Evolutionary conservation across 1,284 basidiomycete genomes (phyloP).

Genomic region (Rhodotorula sp.): DNA sequence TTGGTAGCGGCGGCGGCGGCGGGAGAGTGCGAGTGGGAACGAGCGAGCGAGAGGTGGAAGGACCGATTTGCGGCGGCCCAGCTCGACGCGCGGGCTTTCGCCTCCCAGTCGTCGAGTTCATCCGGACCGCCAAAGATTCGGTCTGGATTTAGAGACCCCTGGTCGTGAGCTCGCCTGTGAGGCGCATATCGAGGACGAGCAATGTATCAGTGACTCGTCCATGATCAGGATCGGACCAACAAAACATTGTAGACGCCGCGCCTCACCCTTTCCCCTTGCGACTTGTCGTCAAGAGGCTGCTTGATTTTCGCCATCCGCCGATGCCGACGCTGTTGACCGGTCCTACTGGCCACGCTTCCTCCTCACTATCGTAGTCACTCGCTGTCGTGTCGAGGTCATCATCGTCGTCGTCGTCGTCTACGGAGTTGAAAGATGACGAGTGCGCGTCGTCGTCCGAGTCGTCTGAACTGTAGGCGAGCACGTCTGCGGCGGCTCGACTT

Average conservation of each 20-base stretch:
- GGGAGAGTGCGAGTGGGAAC: slow-evolving; percentile 20
- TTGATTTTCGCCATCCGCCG: slow-evolving; percentile 19
- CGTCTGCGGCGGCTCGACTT: not conserved
- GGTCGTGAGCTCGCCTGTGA: slow-evolving; percentile 1
- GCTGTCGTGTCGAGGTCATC: slow-evolving; percentile 5
- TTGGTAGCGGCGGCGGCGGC: not conserved
- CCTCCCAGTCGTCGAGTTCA: slow-evolving; percentile 31
- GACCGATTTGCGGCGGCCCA: slow-evolving; percentile 40
- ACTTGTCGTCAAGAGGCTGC: not conserved
- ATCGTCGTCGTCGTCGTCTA: not conserved
- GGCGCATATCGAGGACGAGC: too few species aligned
- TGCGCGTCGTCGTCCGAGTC: slow-evolving; percentile 5
- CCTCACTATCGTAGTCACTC: slow-evolving; percentile 30
- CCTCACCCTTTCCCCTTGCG: slow-evolving; percentile 30
- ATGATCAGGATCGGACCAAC: not conserved
- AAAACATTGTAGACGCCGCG: too few species aligned
- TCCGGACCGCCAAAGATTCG: slow-evolving; percentile 16
- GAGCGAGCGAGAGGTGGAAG: slow-evolving; percentile 35
- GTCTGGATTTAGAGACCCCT: not conserved
- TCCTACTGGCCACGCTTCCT: slow-evolving; percentile 39
- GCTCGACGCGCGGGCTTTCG: slow-evolving; percentile 16
- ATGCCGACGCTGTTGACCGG: slow-evolving; percentile 33
- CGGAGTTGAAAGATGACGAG: not conserved
- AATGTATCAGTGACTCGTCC: too few species aligned
- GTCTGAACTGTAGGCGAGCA: slow-evolving; percentile 1